Base-by-base conservation (phyloP, 2,329 filamentous ascomycete genomes). In the Bisporella sp. region DNA sequence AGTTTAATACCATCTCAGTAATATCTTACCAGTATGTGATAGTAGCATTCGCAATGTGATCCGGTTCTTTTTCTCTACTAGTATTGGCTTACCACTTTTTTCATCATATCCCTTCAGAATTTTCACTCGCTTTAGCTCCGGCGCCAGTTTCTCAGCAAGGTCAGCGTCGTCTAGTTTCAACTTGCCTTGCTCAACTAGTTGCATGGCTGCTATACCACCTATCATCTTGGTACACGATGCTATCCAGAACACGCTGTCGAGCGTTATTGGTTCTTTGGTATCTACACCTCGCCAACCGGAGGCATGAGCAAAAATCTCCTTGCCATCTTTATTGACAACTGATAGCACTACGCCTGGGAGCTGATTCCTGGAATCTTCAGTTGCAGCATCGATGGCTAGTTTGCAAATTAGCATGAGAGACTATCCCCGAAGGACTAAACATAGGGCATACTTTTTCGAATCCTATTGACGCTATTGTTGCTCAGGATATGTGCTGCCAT, bases 11-110 rank as follows among this genome's bases (percentile, higher is more conserved):
- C 21, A 21, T 21, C 21, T 21, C 32, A 9, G 11, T 11, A 29
- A 30, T 11, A 5, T 55, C 53, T 47, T 12, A 58, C 58, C 54
- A 45, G 71, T 56, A 62, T 83, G 79, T 2, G 63, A 73, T 41
- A 83, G 58, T 1, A 83, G 61, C 76, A 80, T 81, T n/a, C 77
- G 68, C 50, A 82, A 57, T 0, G 79, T 82, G 48, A 82, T 81
- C 0, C 61, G 57, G 1, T 64, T 70, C 31, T 69, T 71, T 65
- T 78, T 79, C 0, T 59, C 56, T 21, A 46, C 54, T 21, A 57
- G 68, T 60, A 51, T 46, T 6, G 50, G 45, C 62, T 53, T 70
- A 68, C 35, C 35, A 9, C 7, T 72, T 46, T 2, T 57, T 62
- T 5, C 50, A 51, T 41, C 77, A 58, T n/a, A 80, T 69, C 52